phyloP scores from a whole-genome alignment of 305 asterid genomes.

The Solanum chacoense region DNA sequence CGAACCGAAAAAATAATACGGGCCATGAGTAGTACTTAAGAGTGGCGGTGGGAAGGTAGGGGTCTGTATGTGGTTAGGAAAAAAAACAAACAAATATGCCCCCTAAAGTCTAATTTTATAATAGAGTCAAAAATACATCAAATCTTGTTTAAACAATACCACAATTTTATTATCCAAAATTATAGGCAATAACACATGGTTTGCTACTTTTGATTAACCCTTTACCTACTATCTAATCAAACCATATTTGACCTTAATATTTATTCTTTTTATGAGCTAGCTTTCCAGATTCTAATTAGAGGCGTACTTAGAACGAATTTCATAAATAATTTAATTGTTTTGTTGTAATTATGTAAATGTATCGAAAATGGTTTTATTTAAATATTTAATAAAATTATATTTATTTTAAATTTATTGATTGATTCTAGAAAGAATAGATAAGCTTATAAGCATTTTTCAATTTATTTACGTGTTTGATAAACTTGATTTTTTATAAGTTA shows the following conservation, averaged over 20 bases:
- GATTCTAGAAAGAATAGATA: neutral
- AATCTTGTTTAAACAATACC: slow-evolving; percentile 14
- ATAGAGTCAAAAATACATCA: slow-evolving; percentile 18
- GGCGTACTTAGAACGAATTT: fast-evolving
- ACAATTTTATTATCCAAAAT: slow-evolving; percentile 17
- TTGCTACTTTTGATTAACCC: slow-evolving; percentile 28
- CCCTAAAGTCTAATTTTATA: neutral
- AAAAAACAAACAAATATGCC: slow-evolving; percentile 20
- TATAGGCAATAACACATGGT: slow-evolving; percentile 56
- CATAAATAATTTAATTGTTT: neutral
- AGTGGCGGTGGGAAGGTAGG: slow-evolving; percentile 16
- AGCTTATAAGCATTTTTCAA: neutral
- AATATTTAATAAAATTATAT: neutral
- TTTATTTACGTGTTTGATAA: neutral
- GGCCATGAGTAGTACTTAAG: slow-evolving; percentile 1
- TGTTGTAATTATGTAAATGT: neutral
- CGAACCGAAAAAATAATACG: neutral
- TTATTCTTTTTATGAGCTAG: neutral
- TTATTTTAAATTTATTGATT: neutral
- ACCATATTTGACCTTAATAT: neutral
- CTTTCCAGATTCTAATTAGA: neutral
- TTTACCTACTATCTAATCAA: slow-evolving; percentile 19
- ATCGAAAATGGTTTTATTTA: neutral
- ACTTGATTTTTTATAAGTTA: neutral
- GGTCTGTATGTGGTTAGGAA: slow-evolving; percentile 18